Base-by-base conservation (phyloP, 129 eudicot species). In the Pseudognaphalium luteoalbum region DNA sequence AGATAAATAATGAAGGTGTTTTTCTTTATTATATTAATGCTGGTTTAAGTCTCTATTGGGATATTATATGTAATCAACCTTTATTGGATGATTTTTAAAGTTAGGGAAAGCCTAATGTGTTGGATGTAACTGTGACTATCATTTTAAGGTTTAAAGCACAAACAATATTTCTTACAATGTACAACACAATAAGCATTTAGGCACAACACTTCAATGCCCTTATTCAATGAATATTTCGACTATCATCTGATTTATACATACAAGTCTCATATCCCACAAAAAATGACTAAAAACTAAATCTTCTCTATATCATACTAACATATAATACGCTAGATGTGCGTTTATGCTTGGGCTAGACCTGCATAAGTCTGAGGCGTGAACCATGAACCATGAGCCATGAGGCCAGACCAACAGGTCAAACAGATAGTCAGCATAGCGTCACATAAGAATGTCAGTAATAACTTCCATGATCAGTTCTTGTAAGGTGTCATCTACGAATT, bases 401-500 rank as follows among this genome's bases (percentile, higher is more conserved):
- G 56, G 25, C 39, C 41, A 50, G 77, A 71, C 71, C 64, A 71
- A 51, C 28, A 50, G 44, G 82, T 78, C 66, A 78, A 71, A 47
- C 32, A 7, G 54, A 33, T 33, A 62, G 77, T 78, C 77, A 78
- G 32, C 74, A 12, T 2, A 67, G 66, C 71, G 73, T 74, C 65
- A 80, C 68, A 58, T 7, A 11, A 8, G 59, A 67, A 78, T 37
- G 25, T 80, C 83, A 41, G 59, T 44, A 15, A 81, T 69, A 32
- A 75, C 72, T 54, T 86, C 87, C 64, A 81, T 21, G 17, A 90
- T 79, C 59, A 62, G 73, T 47, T 80, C 87, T 37, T 83, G 78
- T 8, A 90, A 66, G 64, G 78, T 66, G 20, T 83, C 85, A 79
- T 90, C 93, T 14, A 83, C 85, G 19, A 86, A 51, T 50, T 78